Evolutionary conservation across 805 yeast genomes (phyloP).

Genomic region (Zygotorulaspora sp.): DNA sequence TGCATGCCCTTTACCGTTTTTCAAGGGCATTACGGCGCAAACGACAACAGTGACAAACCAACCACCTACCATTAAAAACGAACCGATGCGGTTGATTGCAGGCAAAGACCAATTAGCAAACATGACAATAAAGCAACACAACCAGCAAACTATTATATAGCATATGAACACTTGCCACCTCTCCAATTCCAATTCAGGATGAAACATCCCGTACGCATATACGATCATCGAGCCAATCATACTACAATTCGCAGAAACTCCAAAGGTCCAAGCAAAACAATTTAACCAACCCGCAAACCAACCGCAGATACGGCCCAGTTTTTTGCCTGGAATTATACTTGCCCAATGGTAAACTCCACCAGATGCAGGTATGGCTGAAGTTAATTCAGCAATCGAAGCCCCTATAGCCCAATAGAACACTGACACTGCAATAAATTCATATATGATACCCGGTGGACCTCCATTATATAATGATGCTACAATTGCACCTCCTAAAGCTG

Average conservation of each 20-base stretch:
- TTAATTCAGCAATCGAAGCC: constrained; percentile 8
- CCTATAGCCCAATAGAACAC: constrained; percentile 10
- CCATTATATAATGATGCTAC: constrained; percentile 10
- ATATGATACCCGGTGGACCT: constrained; percentile 8
- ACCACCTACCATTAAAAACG: constrained; percentile 8
- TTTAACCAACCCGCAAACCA: constrained; percentile 12
- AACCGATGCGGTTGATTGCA: constrained; percentile 5
- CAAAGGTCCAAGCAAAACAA: constrained; percentile 8
- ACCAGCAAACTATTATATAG: constrained; percentile 5
- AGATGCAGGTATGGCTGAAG: constrained; percentile 8
- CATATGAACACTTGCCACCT: constrained; percentile 7
- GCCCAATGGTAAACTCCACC: constrained; percentile 11
- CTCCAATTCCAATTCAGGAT: constrained; percentile 3
- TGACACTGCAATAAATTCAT: constrained; percentile 8
- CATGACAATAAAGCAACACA: constrained; percentile 7
- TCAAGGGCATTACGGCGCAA: constrained; percentile 8
- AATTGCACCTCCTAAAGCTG: constrained; percentile 11
- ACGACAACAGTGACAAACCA: constrained; percentile 10
- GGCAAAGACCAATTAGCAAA: constrained; percentile 9
- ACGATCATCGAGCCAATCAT: constrained; percentile 6
- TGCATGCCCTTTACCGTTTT: constrained; percentile 7
- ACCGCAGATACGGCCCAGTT: constrained; percentile 8
- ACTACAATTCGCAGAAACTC: constrained; percentile 7
- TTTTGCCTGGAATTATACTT: constrained; percentile 5
- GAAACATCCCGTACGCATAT: constrained; percentile 6